Evolutionary conservation across 2,329 filamentous ascomycete species (phyloP).

Genomic region (Talaromyces sp.): DNA sequence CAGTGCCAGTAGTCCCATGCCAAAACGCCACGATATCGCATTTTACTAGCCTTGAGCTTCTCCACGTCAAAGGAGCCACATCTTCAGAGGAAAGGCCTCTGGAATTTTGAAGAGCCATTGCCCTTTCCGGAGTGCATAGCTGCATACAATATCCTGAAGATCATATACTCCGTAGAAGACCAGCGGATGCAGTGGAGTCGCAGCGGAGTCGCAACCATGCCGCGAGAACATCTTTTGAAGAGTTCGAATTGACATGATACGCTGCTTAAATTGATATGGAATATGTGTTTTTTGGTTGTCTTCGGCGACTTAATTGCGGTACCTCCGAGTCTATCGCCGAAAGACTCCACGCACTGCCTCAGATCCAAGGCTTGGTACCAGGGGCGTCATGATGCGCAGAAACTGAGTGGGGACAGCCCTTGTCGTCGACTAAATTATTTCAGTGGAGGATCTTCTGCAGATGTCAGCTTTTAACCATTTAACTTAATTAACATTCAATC

Average conservation of each 20-base stretch:
- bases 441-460: neutral
- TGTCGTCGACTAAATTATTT: neutral
- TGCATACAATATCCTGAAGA: neutral
- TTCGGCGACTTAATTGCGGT: neutral
- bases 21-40: neutral
- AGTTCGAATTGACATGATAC: too few species aligned
- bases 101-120: neutral
- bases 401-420: neutral
- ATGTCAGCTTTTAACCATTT: neutral
- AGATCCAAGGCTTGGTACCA: neutral
- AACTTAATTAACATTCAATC: neutral
- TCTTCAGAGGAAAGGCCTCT: neutral
- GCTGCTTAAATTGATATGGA: too few species aligned
- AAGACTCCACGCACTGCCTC: neutral
- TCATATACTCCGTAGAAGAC: too few species aligned
- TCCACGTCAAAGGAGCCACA: neutral
- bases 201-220: too few species aligned
- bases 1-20: neutral
- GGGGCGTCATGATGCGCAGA: neutral
- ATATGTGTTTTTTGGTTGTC: too few species aligned
- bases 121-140: neutral
- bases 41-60: neutral
- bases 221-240: too few species aligned
- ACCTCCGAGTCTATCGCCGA: slow-evolving; percentile 5
- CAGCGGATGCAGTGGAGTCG: too few species aligned